Base-by-base conservation (phyloP, 495 filamentous ascomycete genomes). In the Halenospora varia region DNA sequence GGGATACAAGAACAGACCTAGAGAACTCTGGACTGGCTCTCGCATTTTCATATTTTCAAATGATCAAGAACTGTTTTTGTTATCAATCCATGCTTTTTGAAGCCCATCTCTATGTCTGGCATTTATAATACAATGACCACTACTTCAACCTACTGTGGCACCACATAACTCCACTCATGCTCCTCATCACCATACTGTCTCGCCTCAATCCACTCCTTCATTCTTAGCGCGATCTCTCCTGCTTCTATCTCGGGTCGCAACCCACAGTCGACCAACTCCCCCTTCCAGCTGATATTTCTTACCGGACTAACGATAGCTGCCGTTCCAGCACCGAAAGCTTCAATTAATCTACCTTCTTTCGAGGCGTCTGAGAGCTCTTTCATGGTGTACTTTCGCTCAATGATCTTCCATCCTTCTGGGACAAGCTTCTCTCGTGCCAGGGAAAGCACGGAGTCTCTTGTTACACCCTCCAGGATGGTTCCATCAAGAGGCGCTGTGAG, bases 121-220 rank as follows among this genome's bases (percentile, higher is more conserved):
- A 39, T 39, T 39, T 41, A 15, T 25, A 3, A 11, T 46, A n/a
- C 52, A 55, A 24, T 25, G 0, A 25, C 26, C 3, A 19, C 39
- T 13, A 2, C n/a, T 9, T 49, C 22, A 49, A 20, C n/a, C 35
- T 42, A 54, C 44, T 62, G 0, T 20, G 61, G 65, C 3, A 67
- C 56, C 40, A 67, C 62, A 59, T 81, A 74, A 62, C 90, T 92
- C 92, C 92, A 96, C 54, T 83, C 77, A 69, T 95, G 88, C 67
- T 87, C 77, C 71, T 95, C 91, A 63, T 96, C 91, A 45, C 94
- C 94, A 68, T 97, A 97, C 74, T 96, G 92, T 57, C 92, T 88
- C 44, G 77, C 85, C 74, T 96, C 92, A 60, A 98, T 96, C 94
- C 94, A 98, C 62, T 81, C 80, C 85, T 96, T 96, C 87, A 98